Percentiles rank a stretch among this genome's conserved stretches.
These are phyloP conservation scores for Ramaria sp. DNA, from an alignment of 768 basidiomycete species.

Conservation along the genomic window DNA sequence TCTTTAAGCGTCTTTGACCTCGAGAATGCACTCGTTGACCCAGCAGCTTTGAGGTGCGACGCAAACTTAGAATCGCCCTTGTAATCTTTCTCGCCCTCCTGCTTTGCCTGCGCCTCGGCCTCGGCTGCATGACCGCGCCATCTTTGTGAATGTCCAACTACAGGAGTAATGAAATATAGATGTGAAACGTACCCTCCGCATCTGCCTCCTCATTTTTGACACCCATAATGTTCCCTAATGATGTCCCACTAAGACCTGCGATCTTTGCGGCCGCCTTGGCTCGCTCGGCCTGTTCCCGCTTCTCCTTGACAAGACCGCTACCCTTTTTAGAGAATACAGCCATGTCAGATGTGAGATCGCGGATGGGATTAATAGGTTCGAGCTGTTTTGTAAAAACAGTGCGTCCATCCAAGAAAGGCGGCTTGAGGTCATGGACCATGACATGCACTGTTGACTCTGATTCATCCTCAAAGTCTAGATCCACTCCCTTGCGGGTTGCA, in stretches of 20 bases:
- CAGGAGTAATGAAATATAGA: slow-evolving; percentile 21
- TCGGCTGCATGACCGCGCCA: slow-evolving; percentile 37
- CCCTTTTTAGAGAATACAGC: slow-evolving; percentile 96
- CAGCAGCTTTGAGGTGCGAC: slow-evolving; percentile 73
- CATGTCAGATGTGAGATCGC: slow-evolving; percentile 89
- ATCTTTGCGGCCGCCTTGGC: slow-evolving; percentile 95
- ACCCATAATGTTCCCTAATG: slow-evolving; percentile 96
- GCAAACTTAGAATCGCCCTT: slow-evolving; percentile 97
- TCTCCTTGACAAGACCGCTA: slow-evolving; percentile 88
- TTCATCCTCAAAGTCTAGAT: slow-evolving; percentile 94
- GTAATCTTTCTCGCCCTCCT: slow-evolving; percentile 52
- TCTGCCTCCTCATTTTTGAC: slow-evolving; percentile 92
- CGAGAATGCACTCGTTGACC: slow-evolving; percentile 76
- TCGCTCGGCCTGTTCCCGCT: slow-evolving; percentile 91
- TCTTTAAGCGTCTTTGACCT: slow-evolving; percentile 78
- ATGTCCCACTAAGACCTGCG: slow-evolving; percentile 83
- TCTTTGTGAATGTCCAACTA: slow-evolving; percentile 78
- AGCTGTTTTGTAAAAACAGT: slow-evolving; percentile 94
- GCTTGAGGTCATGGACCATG: slow-evolving; percentile 93
- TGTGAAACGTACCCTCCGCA: slow-evolving; percentile 64
- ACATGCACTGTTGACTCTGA: slow-evolving; percentile 95
- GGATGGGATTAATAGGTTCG: slow-evolving; percentile 94
- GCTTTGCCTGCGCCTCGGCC: slow-evolving; percentile 34
- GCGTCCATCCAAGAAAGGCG: slow-evolving; percentile 94
- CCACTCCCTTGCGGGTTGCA: slow-evolving; percentile 74